Evolutionary conservation across 768 basidiomycete genomes (phyloP), one percentile per base, ranked within the genome.

Genomic region (Rhizopogon roseolus): DNA sequence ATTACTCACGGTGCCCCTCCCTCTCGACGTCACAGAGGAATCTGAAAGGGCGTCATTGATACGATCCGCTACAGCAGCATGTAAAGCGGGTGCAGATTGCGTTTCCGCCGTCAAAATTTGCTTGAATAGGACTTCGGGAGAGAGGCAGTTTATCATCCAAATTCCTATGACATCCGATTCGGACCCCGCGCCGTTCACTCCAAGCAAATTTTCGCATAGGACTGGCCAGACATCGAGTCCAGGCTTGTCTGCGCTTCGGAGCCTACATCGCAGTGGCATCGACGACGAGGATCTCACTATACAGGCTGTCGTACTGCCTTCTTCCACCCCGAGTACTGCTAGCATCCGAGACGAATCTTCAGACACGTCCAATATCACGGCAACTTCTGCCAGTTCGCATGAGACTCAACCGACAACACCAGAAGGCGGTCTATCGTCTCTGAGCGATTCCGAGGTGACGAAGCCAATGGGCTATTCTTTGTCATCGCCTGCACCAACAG

Each of bases 11-110:
- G 69, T 75, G 16, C 70, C 74, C 2, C 73, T 76, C 13, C 70
- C 69, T 27, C 63, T 68, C 44, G 70, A 69, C 37, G 71, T 81
- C 63, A 78, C 82, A 41, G 90, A 93, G 71, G 95, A 98, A 59
- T 81, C 85, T 46, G 91, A 95, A 67, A 92, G 90, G 68, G 78
- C 80, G 51, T 73, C 77, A 1, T 70, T 97, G 50, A 77, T 98
- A 57, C 81, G 86, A 52, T 86, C 86, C n/a, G 93, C 95, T 8
- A 97, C 96, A 5, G 82, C 81, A 44, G 90, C 94, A 5, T 75
- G 95, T 54, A 89, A 92, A 65, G 85, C 90, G 27, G 93, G 91
- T 28, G 85, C 88, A 10, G 94, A 97, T 57, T 96, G 93, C 67
- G 86, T 93, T 40, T 80, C 85, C 7, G 83, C 90, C 25, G 90